These are phyloP conservation scores for Microbotryomycetes sp. DNA, from an alignment of 1,284 basidiomycete genomes.

Conservation along the genomic window DNA sequence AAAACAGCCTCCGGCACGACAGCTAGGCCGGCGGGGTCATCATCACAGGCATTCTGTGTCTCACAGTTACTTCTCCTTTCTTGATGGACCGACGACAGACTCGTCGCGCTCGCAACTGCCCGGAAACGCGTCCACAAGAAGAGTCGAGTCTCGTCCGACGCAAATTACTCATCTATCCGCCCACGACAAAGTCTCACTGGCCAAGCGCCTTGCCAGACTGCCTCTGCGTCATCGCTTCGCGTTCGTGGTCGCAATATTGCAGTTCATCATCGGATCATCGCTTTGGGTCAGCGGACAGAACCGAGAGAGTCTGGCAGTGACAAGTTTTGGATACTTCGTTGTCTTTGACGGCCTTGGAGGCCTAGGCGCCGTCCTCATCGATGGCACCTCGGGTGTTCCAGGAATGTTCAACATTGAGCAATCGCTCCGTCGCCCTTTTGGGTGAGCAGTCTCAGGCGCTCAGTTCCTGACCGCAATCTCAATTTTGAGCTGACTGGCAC, in stretches of 20 bases:
- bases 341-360: constrained; percentile 75
- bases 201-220: neutral
- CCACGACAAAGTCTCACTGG: no score
- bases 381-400: no score
- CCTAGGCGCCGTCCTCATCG: constrained; percentile 52
- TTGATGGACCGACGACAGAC: constrained; percentile 45
- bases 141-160: no score
- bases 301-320: constrained; percentile 74
- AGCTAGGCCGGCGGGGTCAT: constrained; percentile 27
- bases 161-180: no score
- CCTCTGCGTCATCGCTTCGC: constrained; percentile 29
- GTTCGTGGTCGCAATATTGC: constrained; percentile 42
- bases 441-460: constrained; percentile 49
- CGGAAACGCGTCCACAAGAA: no score
- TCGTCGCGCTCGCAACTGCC: no score
- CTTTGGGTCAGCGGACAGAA: constrained; percentile 91
- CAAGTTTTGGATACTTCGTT: constrained; percentile 88
- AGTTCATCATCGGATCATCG: constrained; percentile 48
- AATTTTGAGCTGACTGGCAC: neutral
- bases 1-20: neutral
- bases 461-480: neutral
- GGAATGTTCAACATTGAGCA: no score
- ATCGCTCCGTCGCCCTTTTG: constrained; percentile 52
- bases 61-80: constrained; percentile 85
- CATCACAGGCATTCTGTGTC: constrained; percentile 82